phyloP scores from a whole-genome alignment of 2,329 filamentous ascomycete species.

The Balansia obtecta region DNA sequence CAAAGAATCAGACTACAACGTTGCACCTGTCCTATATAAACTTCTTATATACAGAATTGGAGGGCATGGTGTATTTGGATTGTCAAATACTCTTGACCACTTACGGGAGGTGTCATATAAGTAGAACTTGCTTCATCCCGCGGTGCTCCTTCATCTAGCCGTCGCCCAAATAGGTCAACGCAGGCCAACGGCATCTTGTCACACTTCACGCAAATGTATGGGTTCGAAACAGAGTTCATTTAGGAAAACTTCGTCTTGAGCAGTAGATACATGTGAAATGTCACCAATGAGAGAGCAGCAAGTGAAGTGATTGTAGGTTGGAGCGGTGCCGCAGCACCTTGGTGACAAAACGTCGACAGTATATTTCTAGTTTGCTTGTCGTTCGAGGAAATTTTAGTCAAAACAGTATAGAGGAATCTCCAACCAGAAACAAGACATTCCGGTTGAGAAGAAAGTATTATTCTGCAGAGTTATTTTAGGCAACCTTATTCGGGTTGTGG shows the following conservation, averaged over 20 bases:
- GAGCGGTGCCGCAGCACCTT: neutral
- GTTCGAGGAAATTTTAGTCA: neutral
- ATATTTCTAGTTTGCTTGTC: neutral
- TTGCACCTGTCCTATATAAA: too few species aligned
- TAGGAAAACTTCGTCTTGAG: neutral
- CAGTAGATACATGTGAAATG: neutral
- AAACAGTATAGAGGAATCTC: neutral
- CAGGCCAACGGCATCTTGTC: too few species aligned
- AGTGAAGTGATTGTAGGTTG: neutral
- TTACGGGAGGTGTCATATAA: too few species aligned
- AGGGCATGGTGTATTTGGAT: too few species aligned
- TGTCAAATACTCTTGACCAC: too few species aligned
- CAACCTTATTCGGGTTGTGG: constrained; percentile 78
- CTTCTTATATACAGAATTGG: too few species aligned
- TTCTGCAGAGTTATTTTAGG: constrained; percentile 23
- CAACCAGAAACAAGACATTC: neutral
- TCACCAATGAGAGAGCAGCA: neutral
- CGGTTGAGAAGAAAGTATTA: neutral
- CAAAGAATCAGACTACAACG: too few species aligned
- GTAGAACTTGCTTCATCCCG: too few species aligned
- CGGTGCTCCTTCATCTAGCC: too few species aligned
- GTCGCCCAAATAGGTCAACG: too few species aligned
- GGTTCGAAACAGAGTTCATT: too few species aligned
- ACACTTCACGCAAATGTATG: too few species aligned
- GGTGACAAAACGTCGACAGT: neutral